Percentiles rank a stretch among this genome's conserved stretches.
These are phyloP conservation scores for Euphorbia peplus DNA, from an alignment of 345 rosid species.

Conservation along the genomic window DNA sequence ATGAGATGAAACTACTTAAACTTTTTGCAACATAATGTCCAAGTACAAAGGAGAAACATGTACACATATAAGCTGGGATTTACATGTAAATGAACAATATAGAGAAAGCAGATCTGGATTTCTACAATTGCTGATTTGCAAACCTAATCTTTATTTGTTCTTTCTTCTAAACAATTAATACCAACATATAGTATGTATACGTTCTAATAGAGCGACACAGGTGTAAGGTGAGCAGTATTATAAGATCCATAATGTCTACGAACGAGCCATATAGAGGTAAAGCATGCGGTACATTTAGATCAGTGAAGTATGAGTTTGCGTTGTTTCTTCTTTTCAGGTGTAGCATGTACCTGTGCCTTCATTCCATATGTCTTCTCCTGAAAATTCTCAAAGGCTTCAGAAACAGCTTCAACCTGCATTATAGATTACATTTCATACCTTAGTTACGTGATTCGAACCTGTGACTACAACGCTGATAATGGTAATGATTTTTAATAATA, in stretches of 20 bases:
- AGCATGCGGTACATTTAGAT: too few species aligned
- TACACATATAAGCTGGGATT: neutral
- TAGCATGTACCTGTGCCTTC: conserved; percentile 20
- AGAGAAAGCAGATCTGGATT: neutral
- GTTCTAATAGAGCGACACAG: neutral
- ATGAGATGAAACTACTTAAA: neutral
- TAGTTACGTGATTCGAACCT: neutral
- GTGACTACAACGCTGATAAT: neutral
- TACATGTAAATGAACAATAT: neutral
- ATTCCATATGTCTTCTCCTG: conserved; percentile 32
- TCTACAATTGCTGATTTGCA: conserved; percentile 8
- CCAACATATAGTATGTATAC: neutral
- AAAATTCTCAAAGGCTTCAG: conserved; percentile 44
- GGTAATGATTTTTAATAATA: neutral
- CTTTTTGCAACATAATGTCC: neutral
- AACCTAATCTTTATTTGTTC: neutral
- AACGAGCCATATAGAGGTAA: neutral
- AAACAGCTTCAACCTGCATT: conserved; percentile 40
- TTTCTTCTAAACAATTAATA: neutral
- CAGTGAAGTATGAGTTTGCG: too few species aligned
- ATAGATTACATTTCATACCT: neutral
- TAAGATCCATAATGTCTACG: neutral
- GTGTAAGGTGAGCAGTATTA: neutral
- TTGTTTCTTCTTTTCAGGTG: conserved; percentile 19
- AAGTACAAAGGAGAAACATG: neutral